Percentiles rank a stretch among this genome's conserved stretches.
These are phyloP conservation scores for Podila verticillata DNA, from an alignment of 192 early-diverging fungal species.

Conservation along the genomic window DNA sequence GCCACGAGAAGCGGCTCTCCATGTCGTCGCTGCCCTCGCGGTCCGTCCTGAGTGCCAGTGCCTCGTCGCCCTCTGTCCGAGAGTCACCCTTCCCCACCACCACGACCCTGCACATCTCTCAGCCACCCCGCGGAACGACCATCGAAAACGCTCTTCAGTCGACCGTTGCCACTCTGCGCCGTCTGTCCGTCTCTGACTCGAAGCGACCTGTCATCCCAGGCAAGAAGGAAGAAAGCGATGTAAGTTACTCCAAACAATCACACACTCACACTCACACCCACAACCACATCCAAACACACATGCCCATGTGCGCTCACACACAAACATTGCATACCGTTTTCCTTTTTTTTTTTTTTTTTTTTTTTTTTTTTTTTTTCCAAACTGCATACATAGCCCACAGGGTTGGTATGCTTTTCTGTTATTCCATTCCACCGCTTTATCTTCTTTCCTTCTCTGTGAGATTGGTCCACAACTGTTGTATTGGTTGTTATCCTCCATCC, in stretches of 20 bases:
- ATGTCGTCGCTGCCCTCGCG: conserved; percentile 30
- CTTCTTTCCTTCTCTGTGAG: too few relatives aligned
- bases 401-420: too few relatives aligned
- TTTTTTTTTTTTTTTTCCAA: too few relatives aligned
- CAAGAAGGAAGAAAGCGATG: conserved; percentile 40
- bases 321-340: too few relatives aligned
- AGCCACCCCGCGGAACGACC: conserved; percentile 33
- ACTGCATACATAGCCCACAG: too few relatives aligned
- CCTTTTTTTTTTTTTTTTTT: too few relatives aligned
- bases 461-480: too few relatives aligned
- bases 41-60: background rate
- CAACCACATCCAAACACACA: too few relatives aligned
- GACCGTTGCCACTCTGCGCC: conserved; percentile 52
- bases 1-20: conserved; percentile 42
- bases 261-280: too few relatives aligned
- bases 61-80: background rate
- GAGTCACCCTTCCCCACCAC: conserved; percentile 5
- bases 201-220: conserved; percentile 29
- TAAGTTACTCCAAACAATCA: conserved; percentile 1
- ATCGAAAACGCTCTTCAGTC: conserved; percentile 56
- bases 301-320: too few relatives aligned
- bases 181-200: conserved; percentile 40
- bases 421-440: too few relatives aligned
- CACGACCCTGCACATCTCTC: conserved; percentile 39
- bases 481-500: too few relatives aligned